Percentiles rank a stretch among this genome's conserved stretches.
Evolutionary conservation across 2,329 filamentous ascomycete species (phyloP).

Genomic region (Clonostachys rhizophaga): DNA sequence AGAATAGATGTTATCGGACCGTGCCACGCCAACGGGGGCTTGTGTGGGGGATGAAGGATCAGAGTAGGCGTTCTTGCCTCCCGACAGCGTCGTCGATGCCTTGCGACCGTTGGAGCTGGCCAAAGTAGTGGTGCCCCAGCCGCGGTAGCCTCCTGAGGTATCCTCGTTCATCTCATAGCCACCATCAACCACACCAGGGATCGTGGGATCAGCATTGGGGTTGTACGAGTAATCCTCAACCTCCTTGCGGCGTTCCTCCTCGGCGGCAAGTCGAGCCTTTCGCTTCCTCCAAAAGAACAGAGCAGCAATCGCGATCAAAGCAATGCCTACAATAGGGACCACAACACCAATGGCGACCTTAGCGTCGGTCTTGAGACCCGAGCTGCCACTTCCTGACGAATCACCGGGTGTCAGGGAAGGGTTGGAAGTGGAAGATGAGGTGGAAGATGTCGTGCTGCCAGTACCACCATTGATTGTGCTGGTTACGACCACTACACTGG

Average conservation of each 20-base stretch:
- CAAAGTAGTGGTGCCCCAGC: slow-evolving; percentile 80
- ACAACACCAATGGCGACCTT: slow-evolving; percentile 92
- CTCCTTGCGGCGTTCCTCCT: slow-evolving; percentile 89
- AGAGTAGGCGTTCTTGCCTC: slow-evolving; percentile 66
- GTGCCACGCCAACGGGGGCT: slow-evolving; percentile 60
- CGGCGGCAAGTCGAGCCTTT: slow-evolving; percentile 77
- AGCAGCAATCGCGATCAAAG: slow-evolving; percentile 69
- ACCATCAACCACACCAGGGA: slow-evolving; percentile 45
- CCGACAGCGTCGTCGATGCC: slow-evolving; percentile 83
- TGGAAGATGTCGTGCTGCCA: not conserved
- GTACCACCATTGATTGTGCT: not conserved
- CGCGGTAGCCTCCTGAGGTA: slow-evolving; percentile 75
- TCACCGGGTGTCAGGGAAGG: slow-evolving; percentile 19
- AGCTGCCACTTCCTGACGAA: slow-evolving; percentile 15
- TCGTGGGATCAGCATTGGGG: slow-evolving; percentile 88
- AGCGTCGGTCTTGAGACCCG: slow-evolving; percentile 54
- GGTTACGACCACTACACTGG: slow-evolving; percentile 4
- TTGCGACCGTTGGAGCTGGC: slow-evolving; percentile 71
- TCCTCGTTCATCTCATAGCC: slow-evolving; percentile 76
- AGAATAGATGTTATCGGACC: slow-evolving; percentile 58
- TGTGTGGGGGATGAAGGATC: slow-evolving; percentile 68
- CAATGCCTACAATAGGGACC: slow-evolving; percentile 85
- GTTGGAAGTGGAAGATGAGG: slow-evolving; percentile 13
- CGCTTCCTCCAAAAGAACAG: slow-evolving; percentile 86
- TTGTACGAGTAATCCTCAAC: slow-evolving; percentile 98